A percentile compares a stretch with the other conserved stretches of the same genome.
These are phyloP conservation scores for Erythrophleum fordii DNA, from an alignment of 306 rosid species.

Conservation along the genomic window DNA sequence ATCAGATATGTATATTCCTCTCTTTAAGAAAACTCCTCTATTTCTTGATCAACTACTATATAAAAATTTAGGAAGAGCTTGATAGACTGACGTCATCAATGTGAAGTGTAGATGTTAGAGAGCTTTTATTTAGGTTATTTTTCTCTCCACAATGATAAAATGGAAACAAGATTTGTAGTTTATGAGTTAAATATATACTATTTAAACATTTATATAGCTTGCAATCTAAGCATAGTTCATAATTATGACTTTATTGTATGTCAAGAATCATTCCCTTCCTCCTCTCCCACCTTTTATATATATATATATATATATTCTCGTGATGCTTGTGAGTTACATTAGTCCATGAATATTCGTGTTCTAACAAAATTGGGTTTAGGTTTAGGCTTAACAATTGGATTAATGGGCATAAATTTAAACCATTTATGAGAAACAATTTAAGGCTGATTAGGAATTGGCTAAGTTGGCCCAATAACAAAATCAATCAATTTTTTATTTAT, in stretches of 20 bases:
- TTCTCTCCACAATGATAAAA: background rate
- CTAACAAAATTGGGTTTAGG: too few relatives aligned
- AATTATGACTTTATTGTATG: background rate
- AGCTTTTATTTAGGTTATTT: background rate
- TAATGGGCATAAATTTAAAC: too few relatives aligned
- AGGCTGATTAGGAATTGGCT: too few relatives aligned
- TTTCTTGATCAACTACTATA: background rate
- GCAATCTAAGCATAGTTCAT: constrained; percentile 7
- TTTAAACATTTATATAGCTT: background rate
- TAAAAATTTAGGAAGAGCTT: background rate
- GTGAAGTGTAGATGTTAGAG: background rate
- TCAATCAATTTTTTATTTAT: background rate
- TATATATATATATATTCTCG: too few relatives aligned
- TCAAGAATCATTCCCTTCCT: background rate
- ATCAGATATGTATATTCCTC: constrained; percentile 41
- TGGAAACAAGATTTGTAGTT: background rate
- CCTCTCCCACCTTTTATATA: too few relatives aligned
- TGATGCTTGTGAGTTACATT: too few relatives aligned
- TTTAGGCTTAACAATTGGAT: too few relatives aligned
- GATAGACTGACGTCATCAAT: background rate
- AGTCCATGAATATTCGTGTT: too few relatives aligned
- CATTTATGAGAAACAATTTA: too few relatives aligned
- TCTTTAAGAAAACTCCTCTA: background rate
- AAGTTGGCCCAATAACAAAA: background rate
- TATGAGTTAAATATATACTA: background rate